phyloP scores from a whole-genome alignment of 2,329 filamentous ascomycete species.

The Fusarium equiseti region DNA sequence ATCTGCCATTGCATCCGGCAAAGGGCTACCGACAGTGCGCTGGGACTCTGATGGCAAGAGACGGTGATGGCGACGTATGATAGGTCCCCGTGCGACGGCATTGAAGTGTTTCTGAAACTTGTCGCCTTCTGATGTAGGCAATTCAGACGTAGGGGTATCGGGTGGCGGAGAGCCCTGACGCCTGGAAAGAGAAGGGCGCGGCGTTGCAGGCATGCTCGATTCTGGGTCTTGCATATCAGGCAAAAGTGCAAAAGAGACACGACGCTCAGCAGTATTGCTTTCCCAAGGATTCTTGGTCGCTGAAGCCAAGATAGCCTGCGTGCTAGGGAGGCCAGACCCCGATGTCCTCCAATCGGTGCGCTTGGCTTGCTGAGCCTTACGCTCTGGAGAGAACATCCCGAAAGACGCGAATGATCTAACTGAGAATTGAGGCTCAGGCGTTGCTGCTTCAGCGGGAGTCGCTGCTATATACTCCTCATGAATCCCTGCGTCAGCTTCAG shows the following conservation, averaged over 20 bases:
- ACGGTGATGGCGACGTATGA: conserved; percentile 43
- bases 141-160: conserved; percentile 49
- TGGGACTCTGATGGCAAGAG: conserved; percentile 60
- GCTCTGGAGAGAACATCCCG: conserved; percentile 62
- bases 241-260: conserved; percentile 55
- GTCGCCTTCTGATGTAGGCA: conserved; percentile 52
- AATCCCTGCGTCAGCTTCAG: conserved; percentile 4
- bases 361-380: conserved; percentile 33
- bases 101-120: conserved; percentile 64
- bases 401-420: conserved; percentile 67
- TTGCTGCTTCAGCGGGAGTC: conserved; percentile 46
- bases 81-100: conserved; percentile 54
- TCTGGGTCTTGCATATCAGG: conserved; percentile 44
- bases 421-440: conserved; percentile 61
- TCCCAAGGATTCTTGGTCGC: conserved; percentile 53
- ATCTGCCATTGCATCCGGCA: conserved; percentile 45
- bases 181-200: conserved; percentile 19
- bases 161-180: conserved; percentile 61
- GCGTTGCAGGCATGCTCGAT: conserved; percentile 15
- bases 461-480: conserved; percentile 10
- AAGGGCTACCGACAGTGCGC: conserved; percentile 41
- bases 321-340: conserved; percentile 47
- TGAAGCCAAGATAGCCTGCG: conserved; percentile 53
- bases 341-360: conserved; percentile 40
- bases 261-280: conserved; percentile 43